phyloP scores from a whole-genome alignment of 345 rosid genomes.

The Capsella bursapastoris region DNA sequence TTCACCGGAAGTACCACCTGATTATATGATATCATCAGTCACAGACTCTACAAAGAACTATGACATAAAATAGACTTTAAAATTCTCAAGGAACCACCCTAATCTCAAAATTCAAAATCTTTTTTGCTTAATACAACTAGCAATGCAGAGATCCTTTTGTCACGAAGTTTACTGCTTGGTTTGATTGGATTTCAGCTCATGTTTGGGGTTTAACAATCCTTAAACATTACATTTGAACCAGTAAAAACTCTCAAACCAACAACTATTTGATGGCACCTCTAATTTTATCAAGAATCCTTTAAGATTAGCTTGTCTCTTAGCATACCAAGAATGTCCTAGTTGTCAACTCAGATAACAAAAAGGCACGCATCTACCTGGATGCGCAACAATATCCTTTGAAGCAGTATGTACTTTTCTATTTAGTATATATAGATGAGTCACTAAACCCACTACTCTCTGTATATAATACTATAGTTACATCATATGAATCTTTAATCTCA shows the following conservation, averaged over 20 bases:
- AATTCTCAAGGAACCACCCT: conserved; percentile 3
- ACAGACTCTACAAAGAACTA: not conserved
- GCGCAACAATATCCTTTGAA: conserved; percentile 10
- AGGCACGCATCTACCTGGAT: not conserved
- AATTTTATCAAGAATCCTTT: not conserved
- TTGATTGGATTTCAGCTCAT: conserved; percentile 12
- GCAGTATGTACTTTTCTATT: not conserved
- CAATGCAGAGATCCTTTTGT: not conserved
- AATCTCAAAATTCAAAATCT: conserved; percentile 8
- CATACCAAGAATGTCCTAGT: not conserved
- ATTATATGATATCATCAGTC: conserved; percentile 17
- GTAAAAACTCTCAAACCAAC: conserved; percentile 9
- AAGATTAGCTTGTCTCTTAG: not conserved
- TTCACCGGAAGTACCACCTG: conserved; percentile 75
- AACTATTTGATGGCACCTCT: not conserved
- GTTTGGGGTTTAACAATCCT: not conserved
- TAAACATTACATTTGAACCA: not conserved
- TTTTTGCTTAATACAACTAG: not conserved
- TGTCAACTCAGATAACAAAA: not conserved
- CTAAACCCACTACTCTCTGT: not conserved
- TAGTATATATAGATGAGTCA: not conserved
- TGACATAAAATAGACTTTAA: not conserved
- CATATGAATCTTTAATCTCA: not conserved
- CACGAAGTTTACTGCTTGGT: not conserved
- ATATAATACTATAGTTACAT: too few relatives aligned